Base-by-base conservation (phyloP, 345 rosid genomes). In the Salix udensis region DNA sequence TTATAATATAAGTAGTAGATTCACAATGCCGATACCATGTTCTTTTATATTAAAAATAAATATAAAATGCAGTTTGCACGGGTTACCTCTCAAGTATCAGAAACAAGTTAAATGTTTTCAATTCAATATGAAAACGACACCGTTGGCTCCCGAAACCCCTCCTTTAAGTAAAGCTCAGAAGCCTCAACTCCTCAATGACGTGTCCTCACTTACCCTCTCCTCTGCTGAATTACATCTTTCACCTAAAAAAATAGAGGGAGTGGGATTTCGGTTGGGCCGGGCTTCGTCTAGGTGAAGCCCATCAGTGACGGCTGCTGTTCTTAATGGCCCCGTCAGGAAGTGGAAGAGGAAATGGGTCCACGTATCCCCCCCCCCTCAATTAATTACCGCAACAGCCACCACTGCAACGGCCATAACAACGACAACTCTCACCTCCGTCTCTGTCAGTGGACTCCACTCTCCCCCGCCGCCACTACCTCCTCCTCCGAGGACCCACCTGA, bases 271-370 rank as follows among this genome's bases (percentile, higher is more conserved):
- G 77, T 76, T 93, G 71, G 92, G 97, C 80, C 91, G 98, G 30
- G 87, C 92, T 8, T 91, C 98, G 6, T 88, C 97, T 58, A 84
- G 97, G 72, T 92, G 88, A 85, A 92, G 94, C 66, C 87, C 89
- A 16, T 82, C 94, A 1, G 74, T 97, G 48, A 76, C 91, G 2
- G 66, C 84, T 4, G 28, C 81, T 30, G 94, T 92, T 67, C 91
- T 96, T 78, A 93, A 84, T 77, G 97, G 99, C 12, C 97, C 94
- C 14, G 99, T 96, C 23, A 87, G 98, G 84, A 91, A 87, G 87
- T 93, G 99, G 99, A 96, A 89, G 93, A 91, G 89, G 90, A 92
- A 87, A 86, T 96, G 99, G 99, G 96, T 96, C 82, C 94, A 94
- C 83, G 93, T 96, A 71, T 79, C 65, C 84, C 87, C 65, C 84